These are phyloP conservation scores for Tolypocladium amazonense DNA, from an alignment of 2,329 filamentous ascomycete species.

Conservation along the genomic window DNA sequence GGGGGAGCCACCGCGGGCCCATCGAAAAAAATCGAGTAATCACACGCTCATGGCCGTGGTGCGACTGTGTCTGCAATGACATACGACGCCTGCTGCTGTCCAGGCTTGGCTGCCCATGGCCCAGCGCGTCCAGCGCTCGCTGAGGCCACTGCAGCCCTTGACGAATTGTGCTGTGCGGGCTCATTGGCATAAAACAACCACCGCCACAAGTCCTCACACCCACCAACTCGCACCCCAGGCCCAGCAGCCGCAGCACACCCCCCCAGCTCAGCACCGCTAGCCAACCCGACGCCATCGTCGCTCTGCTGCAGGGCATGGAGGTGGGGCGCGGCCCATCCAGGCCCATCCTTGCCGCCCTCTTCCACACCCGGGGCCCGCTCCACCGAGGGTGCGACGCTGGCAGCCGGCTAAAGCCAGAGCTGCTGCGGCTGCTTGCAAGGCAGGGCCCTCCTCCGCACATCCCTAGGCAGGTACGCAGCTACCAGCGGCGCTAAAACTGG, in stretches of 20 bases:
- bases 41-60: not conserved
- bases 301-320: conserved; percentile 1
- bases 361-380: not conserved
- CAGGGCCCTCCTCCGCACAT: not conserved
- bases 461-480: conserved; percentile 5
- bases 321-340: not conserved
- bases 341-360: not conserved
- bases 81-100: not conserved
- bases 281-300: not conserved
- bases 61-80: not conserved
- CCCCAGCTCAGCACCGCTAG: not conserved
- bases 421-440: not conserved
- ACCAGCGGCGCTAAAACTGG: conserved; percentile 4
- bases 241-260: not conserved
- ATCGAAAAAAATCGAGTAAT: not conserved
- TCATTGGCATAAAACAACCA: not conserved
- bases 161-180: not conserved
- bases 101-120: not conserved
- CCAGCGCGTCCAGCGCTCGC: not conserved
- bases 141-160: not conserved
- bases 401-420: not conserved
- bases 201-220: not conserved
- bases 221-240: not conserved
- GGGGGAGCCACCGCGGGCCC: not conserved
- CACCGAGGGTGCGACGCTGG: not conserved